Evolutionary conservation across 495 filamentous ascomycete species (phyloP).

Genomic region (Trichoderma asperelloides): DNA sequence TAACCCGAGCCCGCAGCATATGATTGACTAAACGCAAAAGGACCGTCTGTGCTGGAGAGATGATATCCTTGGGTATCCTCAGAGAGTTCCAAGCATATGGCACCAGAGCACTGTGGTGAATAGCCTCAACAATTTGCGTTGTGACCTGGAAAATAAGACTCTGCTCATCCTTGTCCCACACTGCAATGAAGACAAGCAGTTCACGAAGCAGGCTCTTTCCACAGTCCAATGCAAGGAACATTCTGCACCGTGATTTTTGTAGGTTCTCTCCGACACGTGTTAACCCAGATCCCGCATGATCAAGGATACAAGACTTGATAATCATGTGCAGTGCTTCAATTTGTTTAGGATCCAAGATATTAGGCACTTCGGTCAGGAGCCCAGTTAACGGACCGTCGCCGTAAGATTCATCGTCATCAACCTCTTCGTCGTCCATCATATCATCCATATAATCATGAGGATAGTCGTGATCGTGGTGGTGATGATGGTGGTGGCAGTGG

Average conservation of each 20-base stretch:
- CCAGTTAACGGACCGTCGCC: slow-evolving; percentile 80
- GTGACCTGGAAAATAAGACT: slow-evolving; percentile 92
- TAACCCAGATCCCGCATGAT: slow-evolving; percentile 47
- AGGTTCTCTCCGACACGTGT: slow-evolving; percentile 58
- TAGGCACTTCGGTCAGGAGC: slow-evolving; percentile 83
- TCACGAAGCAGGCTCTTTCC: slow-evolving; percentile 82
- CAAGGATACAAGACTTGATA: slow-evolving; percentile 79
- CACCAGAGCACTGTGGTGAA: slow-evolving; percentile 77
- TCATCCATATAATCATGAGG: slow-evolving; percentile 38
- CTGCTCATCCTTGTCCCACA: slow-evolving; percentile 88
- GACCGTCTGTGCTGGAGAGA: slow-evolving; percentile 87
- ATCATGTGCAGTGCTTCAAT: slow-evolving; percentile 95
- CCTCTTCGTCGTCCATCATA: slow-evolving; percentile 58
- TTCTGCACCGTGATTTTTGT: slow-evolving; percentile 77
- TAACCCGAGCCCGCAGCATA: slow-evolving; percentile 65
- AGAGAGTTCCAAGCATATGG: slow-evolving; percentile 87
- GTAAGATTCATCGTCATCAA: slow-evolving; percentile 72
- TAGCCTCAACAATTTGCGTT: slow-evolving; percentile 87
- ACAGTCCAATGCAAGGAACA: slow-evolving; percentile 75
- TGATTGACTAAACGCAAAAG: slow-evolving; percentile 81
- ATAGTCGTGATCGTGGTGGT: slow-evolving; percentile 34
- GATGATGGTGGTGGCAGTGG: slow-evolving; percentile 42
- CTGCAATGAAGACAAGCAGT: slow-evolving; percentile 88
- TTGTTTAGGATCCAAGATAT: slow-evolving; percentile 83
- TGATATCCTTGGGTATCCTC: slow-evolving; percentile 86